Base-by-base conservation (phyloP, 805 yeast species). In the Yamadazyma akitaensis region DNA sequence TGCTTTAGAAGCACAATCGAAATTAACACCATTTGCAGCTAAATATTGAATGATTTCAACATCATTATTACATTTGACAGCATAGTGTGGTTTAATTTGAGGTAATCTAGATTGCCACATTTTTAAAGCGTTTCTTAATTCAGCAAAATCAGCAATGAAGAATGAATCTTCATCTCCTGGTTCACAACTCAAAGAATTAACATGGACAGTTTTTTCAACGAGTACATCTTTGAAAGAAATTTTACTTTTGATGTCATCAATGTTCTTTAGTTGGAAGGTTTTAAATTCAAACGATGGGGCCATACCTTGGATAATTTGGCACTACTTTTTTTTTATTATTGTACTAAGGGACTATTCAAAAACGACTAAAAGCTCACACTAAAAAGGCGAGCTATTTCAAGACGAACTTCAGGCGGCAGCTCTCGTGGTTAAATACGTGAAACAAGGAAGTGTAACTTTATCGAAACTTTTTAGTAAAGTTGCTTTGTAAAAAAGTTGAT, bases 11-110 rank as follows among this genome's bases (percentile, higher is more conserved):
- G 98, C 98, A 70, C 99, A 92, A 64, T 92, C 99, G 60, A 92
- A 92, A 48, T 85, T 84, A 44, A 82, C 76, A 24, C 94, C 96
- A 52, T 83, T 65, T 3, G 67, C 51, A 2, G 80, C 81, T 54
- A 92, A 73, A 25, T 76, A 63, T 41, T 68, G 60, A 52, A 92
- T 63, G 11, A 92, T 81, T 46, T 68, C 68, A 6, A 68, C 56
- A 61, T 89, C 83, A 33, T 90, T 85, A 72, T 92, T 92, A 70
- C 98, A 92, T 68, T 92, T 92, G 55, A 92, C 94, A 16, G 99
- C 99, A 66, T 91, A 92, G 60, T 77, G 84, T n/a, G 97, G 96
- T 47, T 79, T 77, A 32, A 92, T 84, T 37, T 82, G 71, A 17
- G 97, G 96, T 58, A 92, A 72, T 34, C 71, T 63, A 18, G 54